Evolutionary conservation across 169 alveolate species (phyloP), one percentile per base, ranked within the genome.

Genomic region (Miamiensis avidus): DNA sequence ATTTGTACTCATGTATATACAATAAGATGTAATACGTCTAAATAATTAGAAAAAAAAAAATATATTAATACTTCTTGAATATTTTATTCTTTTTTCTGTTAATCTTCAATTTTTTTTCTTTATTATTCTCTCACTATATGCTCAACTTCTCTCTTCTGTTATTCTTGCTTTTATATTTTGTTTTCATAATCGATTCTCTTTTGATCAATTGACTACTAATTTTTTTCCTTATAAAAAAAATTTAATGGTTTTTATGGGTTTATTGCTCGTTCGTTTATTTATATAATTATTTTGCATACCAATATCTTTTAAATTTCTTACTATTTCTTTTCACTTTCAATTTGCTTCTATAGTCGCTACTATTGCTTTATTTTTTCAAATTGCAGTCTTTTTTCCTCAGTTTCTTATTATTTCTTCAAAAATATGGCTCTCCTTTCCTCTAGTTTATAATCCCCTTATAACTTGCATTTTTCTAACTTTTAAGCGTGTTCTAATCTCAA

Each of bases 401-500:
- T 30, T 16, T 79, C 30, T 29, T 64, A 15, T 64, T 79, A 64
- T 79, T 79, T 79, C 75, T 49, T 79, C 65, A 34, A 65, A 20
- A 1, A 79, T 77, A 31, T 31, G 0, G 28, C 33, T 77, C 82
- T 49, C 29, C 64, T 79, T 34, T 28, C 31, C 1, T 34, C 1
- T n/a, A 79, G 49, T 29, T 29, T 79, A 49, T 79, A 34, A 49
- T 79, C 84, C 28, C 64, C 64, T 64, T 30, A 1, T 79, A 34
- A 34, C 64, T 64, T 79, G 76, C 84, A 79, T 65, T 65, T 27
- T 79, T 79, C 84, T 28, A 79, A 34, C 31, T 72, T 34, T 29
- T 79, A 34, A 49, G 34, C 84, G 30, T 79, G 84, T 34, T 49
- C 64, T 31, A 27, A 29, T 79, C 76, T 79, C 49, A 49, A n/a